Evolutionary conservation across 768 basidiomycete species (phyloP), one percentile per base, ranked within the genome.

Genomic region (Macrolepiota albuminosa): DNA sequence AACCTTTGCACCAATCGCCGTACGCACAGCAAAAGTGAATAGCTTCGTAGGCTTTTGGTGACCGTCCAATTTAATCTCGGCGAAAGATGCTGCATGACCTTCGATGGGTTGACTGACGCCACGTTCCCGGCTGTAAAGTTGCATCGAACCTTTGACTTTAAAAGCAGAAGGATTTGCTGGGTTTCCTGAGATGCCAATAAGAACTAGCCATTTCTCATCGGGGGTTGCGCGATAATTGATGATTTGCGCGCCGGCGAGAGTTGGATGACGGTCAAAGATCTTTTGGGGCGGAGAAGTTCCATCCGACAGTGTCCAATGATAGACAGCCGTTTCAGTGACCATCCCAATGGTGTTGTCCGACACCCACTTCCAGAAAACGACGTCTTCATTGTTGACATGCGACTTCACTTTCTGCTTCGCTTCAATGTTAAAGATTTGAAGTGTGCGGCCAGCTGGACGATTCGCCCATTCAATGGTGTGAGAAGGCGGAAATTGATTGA

Each of bases 341-440:
- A 98, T 84, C 68, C 97, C 97, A 62, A 99, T 88, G 33, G 90
- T 90, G 18, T 86, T 84, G 62, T 93, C 89, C 50, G 88, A 90
- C 42, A 98, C 86, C 97, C 97, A 99, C 72, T 97, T 98, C 97
- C 97, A 99, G 76, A 97, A 99, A 29, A 93, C 87, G 55, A 97
- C 82, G 70, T 99, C 96, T 70, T 98, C 95, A 70, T 85, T 89
- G 79, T 88, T 97, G 61, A 87, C 79, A 71, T 98, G 94, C 31
- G 95, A 92, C 70, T 96, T 96, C 74, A 99, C 92, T 79, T 98
- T 98, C 71, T 91, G 88, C 80, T 98, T 98, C 10, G 91, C 89
- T 66, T 96, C 95, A 65, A 99, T 93, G 74, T 98, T 96, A 81
- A 98, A 99, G 62, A 98, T 86, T 74, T 99, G 97, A 31, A 99